Evolutionary conservation across 148 eudicot species (phyloP), one percentile per base, ranked within the genome.

Genomic region (Chenopodium formosanum): DNA sequence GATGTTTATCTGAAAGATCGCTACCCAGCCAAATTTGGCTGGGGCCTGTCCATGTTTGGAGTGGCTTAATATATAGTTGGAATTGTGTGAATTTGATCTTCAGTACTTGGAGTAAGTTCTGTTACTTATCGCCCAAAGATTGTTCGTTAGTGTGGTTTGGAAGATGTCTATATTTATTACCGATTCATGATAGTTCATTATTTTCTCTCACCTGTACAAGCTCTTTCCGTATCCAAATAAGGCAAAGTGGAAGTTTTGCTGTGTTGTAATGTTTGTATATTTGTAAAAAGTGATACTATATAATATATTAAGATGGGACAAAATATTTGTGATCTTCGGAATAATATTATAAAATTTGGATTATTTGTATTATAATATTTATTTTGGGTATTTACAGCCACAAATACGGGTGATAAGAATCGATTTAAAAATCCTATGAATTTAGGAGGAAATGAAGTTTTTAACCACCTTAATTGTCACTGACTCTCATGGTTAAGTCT

Each of bases 21-120:
- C 80, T 95, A 96, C 79, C 99, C 99, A 52, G 89, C 94, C 25
- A 89, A 84, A 79, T 91, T 92, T 80, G 94, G 99, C 90, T 97
- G 99, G 97, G 99, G 99, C 34, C 86, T 94, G 1, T 86, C 93
- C 99, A 7, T 97, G 99, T 87, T 84, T 97, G 78, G 98, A 92
- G 46, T 97, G 99, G 99, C 79, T 97, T 80, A 92, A 90, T 64
- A 19, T 89, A 68, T 94, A 85, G 79, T 29, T 60, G 40, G 63
- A 25, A 8, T 48, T 23, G 3, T 37, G 25, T 37, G 20, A 37
- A 37, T 71, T 37, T 37, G 50, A 71, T 37, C 74, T 37, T 34
- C 3, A 8, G 6, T 19, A 19, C 25, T 58, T 52, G 4, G 3
- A 7, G 7, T 37, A 37, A 37, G 5, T 37, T 37, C 8, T 37